Conservation (phyloP, 352 stramenopile genomes). For the Phytopythium helicoides region DNA sequence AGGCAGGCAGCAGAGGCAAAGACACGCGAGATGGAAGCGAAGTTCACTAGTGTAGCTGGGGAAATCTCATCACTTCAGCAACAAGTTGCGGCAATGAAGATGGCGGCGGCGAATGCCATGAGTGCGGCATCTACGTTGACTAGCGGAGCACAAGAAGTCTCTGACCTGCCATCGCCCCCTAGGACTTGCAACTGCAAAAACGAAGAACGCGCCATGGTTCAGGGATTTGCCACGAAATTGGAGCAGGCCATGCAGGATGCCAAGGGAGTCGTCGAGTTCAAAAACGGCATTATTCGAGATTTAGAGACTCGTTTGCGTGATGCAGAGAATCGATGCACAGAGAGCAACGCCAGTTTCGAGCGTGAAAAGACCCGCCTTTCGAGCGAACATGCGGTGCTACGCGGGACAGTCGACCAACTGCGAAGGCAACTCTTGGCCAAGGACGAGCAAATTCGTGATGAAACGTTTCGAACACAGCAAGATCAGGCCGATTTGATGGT, state of each 20-base stretch:
- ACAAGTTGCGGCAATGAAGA: slow-evolving; percentile 41
- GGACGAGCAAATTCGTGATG: slow-evolving; percentile 8
- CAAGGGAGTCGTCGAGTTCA: slow-evolving; percentile 66
- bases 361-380: slow-evolving; percentile 3
- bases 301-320: slow-evolving; percentile 40
- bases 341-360: slow-evolving; percentile 15
- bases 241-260: slow-evolving; percentile 66
- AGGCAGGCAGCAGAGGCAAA: slow-evolving; percentile 33
- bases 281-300: slow-evolving; percentile 55
- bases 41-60: slow-evolving; percentile 40
- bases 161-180: too few species aligned
- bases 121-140: background rate
- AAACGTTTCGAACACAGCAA: slow-evolving; percentile 21
- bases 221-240: slow-evolving; percentile 48
- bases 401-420: slow-evolving; percentile 17
- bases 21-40: slow-evolving; percentile 33
- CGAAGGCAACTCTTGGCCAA: slow-evolving; percentile 7
- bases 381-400: slow-evolving; percentile 12
- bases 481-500: slow-evolving; percentile 28
- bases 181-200: background rate
- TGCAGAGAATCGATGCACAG: slow-evolving; percentile 17
- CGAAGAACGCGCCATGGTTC: slow-evolving; percentile 43
- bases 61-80: slow-evolving; percentile 45
- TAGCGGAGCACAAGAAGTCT: too few species aligned
- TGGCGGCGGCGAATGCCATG: background rate